Evolutionary conservation across 1,284 basidiomycete genomes (phyloP).

Genomic region (Earliella scabrosa): DNA sequence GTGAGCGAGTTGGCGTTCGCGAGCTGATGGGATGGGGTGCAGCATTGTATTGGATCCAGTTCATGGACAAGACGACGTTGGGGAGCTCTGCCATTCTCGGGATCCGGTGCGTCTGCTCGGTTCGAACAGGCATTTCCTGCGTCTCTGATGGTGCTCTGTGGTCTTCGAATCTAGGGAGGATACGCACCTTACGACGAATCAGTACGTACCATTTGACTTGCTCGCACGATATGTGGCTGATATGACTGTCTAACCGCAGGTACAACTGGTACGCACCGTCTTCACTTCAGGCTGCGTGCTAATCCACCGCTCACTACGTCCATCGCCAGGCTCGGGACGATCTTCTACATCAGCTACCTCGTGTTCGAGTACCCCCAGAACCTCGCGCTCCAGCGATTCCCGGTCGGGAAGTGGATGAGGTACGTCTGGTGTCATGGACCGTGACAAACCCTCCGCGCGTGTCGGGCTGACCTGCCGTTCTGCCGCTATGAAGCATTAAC

Average conservation of each 20-base stretch:
- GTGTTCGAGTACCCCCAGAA: conserved; percentile 77
- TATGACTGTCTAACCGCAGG: conserved; percentile 11
- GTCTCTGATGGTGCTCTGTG: too few relatives aligned
- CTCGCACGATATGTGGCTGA: background rate
- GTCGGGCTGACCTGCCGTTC: background rate
- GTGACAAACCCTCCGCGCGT: background rate
- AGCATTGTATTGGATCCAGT: conserved; percentile 72
- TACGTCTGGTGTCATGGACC: conserved; percentile 23
- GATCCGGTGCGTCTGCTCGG: conserved; percentile 48
- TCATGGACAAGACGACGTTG: conserved; percentile 77
- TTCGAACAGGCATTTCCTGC: background rate
- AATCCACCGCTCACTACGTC: background rate
- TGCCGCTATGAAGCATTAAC: conserved; percentile 50
- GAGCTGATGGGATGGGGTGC: background rate
- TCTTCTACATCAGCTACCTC: conserved; percentile 73
- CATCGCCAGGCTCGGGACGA: conserved; percentile 64
- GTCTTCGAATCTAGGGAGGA: conserved; percentile 34
- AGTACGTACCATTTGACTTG: conserved; percentile 21
- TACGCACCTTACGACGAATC: conserved; percentile 36
- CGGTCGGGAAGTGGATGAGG: conserved; percentile 85
- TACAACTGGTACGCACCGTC: conserved; percentile 33
- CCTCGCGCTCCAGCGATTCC: conserved; percentile 75
- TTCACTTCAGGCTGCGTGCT: background rate
- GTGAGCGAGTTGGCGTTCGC: conserved; percentile 18
- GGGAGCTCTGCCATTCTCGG: conserved; percentile 70